phyloP scores from a whole-genome alignment of 805 yeast genomes.

The Komagataella pseudopastoris region DNA sequence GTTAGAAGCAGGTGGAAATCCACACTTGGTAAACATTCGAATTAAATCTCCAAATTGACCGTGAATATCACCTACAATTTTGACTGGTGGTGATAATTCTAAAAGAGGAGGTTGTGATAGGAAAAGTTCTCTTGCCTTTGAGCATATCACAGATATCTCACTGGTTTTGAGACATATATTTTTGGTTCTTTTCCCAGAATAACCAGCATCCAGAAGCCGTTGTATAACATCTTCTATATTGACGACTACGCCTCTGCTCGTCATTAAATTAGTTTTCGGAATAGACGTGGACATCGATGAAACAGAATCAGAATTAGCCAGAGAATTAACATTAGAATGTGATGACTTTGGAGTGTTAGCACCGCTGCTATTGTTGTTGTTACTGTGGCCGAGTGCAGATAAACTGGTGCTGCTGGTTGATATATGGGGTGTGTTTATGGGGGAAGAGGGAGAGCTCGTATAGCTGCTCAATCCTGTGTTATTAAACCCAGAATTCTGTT shows the following conservation, averaged over 20 bases:
- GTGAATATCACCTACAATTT: constrained; percentile 89
- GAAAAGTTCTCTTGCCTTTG: constrained; percentile 79
- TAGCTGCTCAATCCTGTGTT: not conserved
- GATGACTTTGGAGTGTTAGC: constrained; percentile 2
- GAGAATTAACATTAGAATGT: not conserved
- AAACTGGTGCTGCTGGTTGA: not conserved
- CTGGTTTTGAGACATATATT: constrained; percentile 76
- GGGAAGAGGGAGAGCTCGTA: not conserved
- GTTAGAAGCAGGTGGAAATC: constrained; percentile 91
- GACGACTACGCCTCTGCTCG: constrained; percentile 5
- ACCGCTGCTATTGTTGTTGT: constrained; percentile 5
- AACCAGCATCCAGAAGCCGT: constrained; percentile 87
- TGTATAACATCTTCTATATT: constrained; percentile 84
- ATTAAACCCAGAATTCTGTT: not conserved
- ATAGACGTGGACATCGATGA: not conserved
- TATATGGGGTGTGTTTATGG: not conserved
- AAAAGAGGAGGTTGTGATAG: constrained; percentile 81
- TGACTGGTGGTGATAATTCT: constrained; percentile 78
- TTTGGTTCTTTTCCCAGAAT: constrained; percentile 86
- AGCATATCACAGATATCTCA: constrained; percentile 82
- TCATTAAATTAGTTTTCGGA: not conserved
- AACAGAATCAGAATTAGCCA: not conserved
- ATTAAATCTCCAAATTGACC: constrained; percentile 92
- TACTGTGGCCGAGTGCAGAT: not conserved
- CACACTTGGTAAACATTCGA: constrained; percentile 87